Evolutionary conservation across 2,329 filamentous ascomycete genomes (phyloP).

Genomic region (Plenodomus lindquistii): DNA sequence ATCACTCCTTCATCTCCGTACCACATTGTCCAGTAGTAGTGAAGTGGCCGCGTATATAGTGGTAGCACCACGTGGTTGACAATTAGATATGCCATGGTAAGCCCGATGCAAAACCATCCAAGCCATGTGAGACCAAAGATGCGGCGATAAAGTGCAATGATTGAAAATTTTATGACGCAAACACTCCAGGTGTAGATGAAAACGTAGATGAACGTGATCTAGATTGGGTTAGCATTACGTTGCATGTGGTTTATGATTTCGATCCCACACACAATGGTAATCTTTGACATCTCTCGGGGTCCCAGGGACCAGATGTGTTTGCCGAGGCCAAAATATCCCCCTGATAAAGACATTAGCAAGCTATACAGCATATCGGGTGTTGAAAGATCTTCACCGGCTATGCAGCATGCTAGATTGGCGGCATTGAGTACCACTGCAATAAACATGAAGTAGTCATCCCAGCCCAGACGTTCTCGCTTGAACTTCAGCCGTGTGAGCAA

Average conservation of each 20-base stretch:
- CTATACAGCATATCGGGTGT: neutral
- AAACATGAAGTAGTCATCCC: slow-evolving; percentile 32
- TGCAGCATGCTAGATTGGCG: slow-evolving; percentile 29
- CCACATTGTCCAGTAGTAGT: slow-evolving; percentile 3
- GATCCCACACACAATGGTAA: slow-evolving; percentile 32
- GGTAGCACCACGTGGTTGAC: slow-evolving; percentile 3
- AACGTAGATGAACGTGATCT: slow-evolving; percentile 32
- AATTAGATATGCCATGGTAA: slow-evolving; percentile 1
- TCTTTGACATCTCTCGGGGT: slow-evolving; percentile 28
- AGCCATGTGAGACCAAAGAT: slow-evolving; percentile 29
- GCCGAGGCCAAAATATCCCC: slow-evolving; percentile 27
- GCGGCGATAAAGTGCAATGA: slow-evolving; percentile 30
- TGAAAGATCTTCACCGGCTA: slow-evolving; percentile 14
- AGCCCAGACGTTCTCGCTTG: slow-evolving; percentile 18
- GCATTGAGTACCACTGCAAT: slow-evolving; percentile 23
- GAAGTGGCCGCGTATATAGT: slow-evolving; percentile 3
- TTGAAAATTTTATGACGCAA: slow-evolving; percentile 30
- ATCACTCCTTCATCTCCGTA: neutral
- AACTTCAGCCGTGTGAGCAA: slow-evolving; percentile 20
- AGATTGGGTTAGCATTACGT: neutral
- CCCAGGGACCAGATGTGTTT: slow-evolving; percentile 30
- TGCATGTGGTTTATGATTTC: neutral
- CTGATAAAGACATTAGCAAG: slow-evolving; percentile 1
- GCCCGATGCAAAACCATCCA: slow-evolving; percentile 5
- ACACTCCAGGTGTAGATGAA: slow-evolving; percentile 34